Conservation (phyloP, 495 filamentous ascomycete genomes). For the Cairneyella variabilis region DNA sequence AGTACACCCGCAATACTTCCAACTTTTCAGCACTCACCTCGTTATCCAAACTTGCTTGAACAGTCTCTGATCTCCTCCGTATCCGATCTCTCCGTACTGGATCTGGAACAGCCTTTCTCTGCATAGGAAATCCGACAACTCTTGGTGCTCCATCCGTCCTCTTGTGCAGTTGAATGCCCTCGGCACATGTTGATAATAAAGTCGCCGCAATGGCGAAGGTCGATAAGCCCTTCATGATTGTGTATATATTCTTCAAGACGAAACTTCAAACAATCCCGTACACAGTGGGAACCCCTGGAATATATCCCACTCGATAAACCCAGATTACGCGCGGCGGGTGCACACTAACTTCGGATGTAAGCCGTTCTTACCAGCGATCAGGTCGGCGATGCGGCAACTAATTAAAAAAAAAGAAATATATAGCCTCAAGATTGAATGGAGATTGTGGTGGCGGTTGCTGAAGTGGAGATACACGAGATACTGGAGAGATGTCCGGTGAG, state of each 20-base stretch:
- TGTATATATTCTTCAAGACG: neutral
- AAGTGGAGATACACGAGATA: neutral
- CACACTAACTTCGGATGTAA: neutral
- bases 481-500: neutral
- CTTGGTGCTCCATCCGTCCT: neutral
- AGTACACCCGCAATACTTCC: neutral
- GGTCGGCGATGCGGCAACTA: neutral
- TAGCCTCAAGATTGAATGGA: neutral
- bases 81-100: slow-evolving; percentile 40
- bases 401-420: neutral
- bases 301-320: neutral
- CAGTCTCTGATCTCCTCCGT: slow-evolving; percentile 37
- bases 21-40: slow-evolving; percentile 32
- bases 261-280: neutral
- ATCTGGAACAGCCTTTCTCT: slow-evolving; percentile 37
- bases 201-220: neutral
- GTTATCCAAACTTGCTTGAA: slow-evolving; percentile 44
- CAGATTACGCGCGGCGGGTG: neutral
- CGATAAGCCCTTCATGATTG: neutral
- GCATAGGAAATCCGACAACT: slow-evolving; percentile 42
- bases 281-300: neutral
- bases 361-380: neutral
- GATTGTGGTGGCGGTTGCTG: neutral
- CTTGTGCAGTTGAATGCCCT: neutral
- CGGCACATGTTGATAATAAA: neutral